Base-by-base conservation (phyloP, 345 rosid genomes). In the Sonneratia alba region DNA sequence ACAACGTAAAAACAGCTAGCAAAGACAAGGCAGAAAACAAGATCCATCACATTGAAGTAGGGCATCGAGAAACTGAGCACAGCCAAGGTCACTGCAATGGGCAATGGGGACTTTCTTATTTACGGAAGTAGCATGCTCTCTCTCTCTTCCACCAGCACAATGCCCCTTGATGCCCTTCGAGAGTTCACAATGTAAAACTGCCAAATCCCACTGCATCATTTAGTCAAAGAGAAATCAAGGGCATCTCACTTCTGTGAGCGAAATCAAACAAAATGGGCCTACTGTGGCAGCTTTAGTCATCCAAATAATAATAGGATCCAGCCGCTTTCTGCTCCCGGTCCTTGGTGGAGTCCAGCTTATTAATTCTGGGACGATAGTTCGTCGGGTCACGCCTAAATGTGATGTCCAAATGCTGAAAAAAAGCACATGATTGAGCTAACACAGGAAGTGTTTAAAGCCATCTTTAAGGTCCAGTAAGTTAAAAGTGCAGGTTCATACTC, bases 321-420 rank as follows among this genome's bases (percentile, higher is more conserved):
- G 99, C 99, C 66, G 88, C 14, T 76, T 96, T 96, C 81, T 96
- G 99, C 72, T 96, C 98, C 80, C 99, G 81, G 80, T 96, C 99
- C 81, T 96, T 96, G 14, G 96, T 91, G 7, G 99, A 91, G 69
- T 91, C 99, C 78, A 91, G 43, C 73, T 96, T 96, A 83, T 96
- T 96, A 80, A 92, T 92, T 73, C 99, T 88, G 61, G 99, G 99
- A 65, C 98, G 87, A 81, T 45, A 92, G 76, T 96, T 96, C 1
- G 96, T 92, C 2, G 98, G 98, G 64, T 96, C 99, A 36, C 99
- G 88, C 77, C 99, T 85, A 72, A 96, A 92, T 18, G 98, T 96
- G 70, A 92, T 92, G 77, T 92, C 89, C 67, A 96, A 81, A 76
- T 96, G 99, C 97, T 96, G 89, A 78, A 79, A 12, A 14, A 19